A percentile compares a stretch with the other conserved stretches of the same genome.
These are phyloP conservation scores for Rhynchosporium secalis DNA, from an alignment of 2,329 filamentous ascomycete species.

Conservation along the genomic window DNA sequence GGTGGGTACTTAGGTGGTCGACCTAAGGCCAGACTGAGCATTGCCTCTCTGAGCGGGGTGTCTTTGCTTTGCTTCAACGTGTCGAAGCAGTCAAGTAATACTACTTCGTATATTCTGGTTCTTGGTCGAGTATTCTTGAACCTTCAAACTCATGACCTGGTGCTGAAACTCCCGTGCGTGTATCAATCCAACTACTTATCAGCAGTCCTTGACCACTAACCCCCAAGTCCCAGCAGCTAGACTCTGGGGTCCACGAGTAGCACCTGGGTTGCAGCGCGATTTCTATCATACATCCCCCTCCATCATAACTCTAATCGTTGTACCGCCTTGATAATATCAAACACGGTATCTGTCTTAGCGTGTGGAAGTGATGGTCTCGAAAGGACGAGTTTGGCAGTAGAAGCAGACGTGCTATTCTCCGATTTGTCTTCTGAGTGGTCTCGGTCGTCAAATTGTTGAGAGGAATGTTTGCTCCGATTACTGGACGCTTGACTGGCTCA, in stretches of 20 bases:
- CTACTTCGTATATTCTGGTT: too few species aligned
- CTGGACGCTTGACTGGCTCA: neutral
- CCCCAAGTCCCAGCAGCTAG: neutral
- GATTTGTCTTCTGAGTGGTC: too few species aligned
- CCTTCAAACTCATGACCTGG: too few species aligned
- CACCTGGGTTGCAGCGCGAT: slow-evolving; percentile 7
- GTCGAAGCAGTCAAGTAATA: too few species aligned
- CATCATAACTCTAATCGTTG: neutral
- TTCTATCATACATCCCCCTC: slow-evolving; percentile 12
- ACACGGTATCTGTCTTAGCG: slow-evolving; percentile 4
- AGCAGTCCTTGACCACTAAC: neutral
- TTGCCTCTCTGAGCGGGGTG: too few species aligned
- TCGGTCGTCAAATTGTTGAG: neutral
- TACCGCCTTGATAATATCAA: neutral
- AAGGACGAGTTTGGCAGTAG: neutral
- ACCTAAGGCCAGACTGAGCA: too few species aligned
- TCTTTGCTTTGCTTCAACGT: too few species aligned
- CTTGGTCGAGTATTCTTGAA: neutral
- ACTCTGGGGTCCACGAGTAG: neutral
- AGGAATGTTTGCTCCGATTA: too few species aligned
- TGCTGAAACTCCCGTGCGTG: neutral
- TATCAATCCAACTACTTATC: neutral
- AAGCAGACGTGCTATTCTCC: neutral
- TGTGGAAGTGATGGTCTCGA: neutral
- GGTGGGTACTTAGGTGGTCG: too few species aligned